A percentile compares a stretch with the other conserved stretches of the same genome.
Evolutionary conservation across 2,329 filamentous ascomycete species (phyloP).

Genomic region (Aspergillus sp.): DNA sequence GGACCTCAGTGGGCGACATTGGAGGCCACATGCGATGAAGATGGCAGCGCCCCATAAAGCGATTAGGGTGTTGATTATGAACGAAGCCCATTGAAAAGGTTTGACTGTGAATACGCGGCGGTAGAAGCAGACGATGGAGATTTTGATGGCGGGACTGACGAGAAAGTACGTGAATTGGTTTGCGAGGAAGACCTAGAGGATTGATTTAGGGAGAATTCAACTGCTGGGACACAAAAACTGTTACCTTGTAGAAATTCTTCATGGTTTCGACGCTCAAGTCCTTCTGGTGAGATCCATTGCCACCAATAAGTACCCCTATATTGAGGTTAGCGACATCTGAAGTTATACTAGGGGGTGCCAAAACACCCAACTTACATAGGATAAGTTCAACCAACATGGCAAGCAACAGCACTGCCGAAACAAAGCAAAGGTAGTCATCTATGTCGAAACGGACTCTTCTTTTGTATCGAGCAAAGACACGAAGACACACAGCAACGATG

Average conservation of each 20-base stretch:
- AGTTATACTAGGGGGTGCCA: neutral
- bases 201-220: neutral
- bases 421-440: constrained; percentile 33
- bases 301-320: constrained; percentile 34
- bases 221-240: neutral
- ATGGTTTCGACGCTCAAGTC: constrained; percentile 23
- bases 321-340: neutral
- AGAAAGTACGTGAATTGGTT: constrained; percentile 38
- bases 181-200: constrained; percentile 31
- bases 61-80: constrained; percentile 30
- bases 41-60: constrained; percentile 29
- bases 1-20: constrained; percentile 30
- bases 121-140: constrained; percentile 38
- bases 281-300: constrained; percentile 27
- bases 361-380: constrained; percentile 25
- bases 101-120: constrained; percentile 33
- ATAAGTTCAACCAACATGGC: constrained; percentile 32
- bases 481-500: constrained; percentile 25
- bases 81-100: constrained; percentile 26
- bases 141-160: constrained; percentile 33
- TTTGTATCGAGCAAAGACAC: constrained; percentile 27
- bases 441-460: constrained; percentile 29
- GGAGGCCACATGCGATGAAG: constrained; percentile 33
- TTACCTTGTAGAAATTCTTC: constrained; percentile 32
- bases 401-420: constrained; percentile 27